Evolutionary conservation across 2,329 filamentous ascomycete genomes (phyloP).

Genomic region (Clarireedia sp.): DNA sequence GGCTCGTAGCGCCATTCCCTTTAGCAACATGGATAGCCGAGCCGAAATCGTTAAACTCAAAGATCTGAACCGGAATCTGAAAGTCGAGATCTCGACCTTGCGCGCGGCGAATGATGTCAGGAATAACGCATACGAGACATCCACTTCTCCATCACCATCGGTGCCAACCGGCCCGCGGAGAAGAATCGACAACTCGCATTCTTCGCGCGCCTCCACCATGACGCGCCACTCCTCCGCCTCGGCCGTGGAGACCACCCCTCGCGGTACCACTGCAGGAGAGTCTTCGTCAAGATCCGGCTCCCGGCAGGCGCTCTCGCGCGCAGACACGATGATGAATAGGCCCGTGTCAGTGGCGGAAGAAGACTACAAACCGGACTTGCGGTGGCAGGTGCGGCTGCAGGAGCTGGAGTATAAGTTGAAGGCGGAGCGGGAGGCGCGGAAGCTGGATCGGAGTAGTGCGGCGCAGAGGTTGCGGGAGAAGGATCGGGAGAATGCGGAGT

Average conservation of each 20-base stretch:
- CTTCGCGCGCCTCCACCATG: slow-evolving; percentile 34
- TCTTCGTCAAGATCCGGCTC: slow-evolving; percentile 4
- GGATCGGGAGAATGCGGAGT: slow-evolving; percentile 64
- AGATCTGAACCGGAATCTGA: slow-evolving; percentile 54
- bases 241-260: slow-evolving; percentile 11
- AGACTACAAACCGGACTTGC: slow-evolving; percentile 48
- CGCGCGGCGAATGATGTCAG: slow-evolving; percentile 43
- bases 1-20: slow-evolving; percentile 56
- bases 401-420: slow-evolving; percentile 86
- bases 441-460: slow-evolving; percentile 78
- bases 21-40: slow-evolving; percentile 14
- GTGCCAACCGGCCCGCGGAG: slow-evolving; percentile 30
- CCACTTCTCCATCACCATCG: slow-evolving; percentile 30
- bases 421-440: slow-evolving; percentile 76
- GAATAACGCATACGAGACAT: slow-evolving; percentile 29
- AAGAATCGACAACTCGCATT: slow-evolving; percentile 15
- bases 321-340: slow-evolving; percentile 11
- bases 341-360: slow-evolving; percentile 20
- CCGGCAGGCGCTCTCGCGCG: background rate
- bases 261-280: background rate
- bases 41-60: slow-evolving; percentile 54
- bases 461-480: slow-evolving; percentile 70
- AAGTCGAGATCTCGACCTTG: slow-evolving; percentile 62
- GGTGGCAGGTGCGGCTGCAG: slow-evolving; percentile 77
- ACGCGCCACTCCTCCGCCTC: slow-evolving; percentile 47